These are phyloP conservation scores for Zalaria obscura DNA, from an alignment of 2,329 filamentous ascomycete genomes.

Conservation along the genomic window DNA sequence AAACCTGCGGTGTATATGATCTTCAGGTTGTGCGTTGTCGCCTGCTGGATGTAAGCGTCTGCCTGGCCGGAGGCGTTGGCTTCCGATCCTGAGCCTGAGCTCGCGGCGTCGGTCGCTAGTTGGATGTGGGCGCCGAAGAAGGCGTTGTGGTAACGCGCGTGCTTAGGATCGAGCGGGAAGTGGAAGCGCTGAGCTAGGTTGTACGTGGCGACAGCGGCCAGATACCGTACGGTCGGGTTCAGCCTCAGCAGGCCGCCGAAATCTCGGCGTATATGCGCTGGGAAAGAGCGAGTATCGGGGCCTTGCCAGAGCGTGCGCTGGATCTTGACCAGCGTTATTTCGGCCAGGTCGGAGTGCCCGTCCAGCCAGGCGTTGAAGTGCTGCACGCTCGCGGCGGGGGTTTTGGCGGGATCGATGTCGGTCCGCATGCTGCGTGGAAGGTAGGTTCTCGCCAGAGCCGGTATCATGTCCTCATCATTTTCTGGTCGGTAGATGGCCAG, in stretches of 20 bases:
- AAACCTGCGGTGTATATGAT: conserved; percentile 27
- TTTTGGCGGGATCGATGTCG: conserved; percentile 10
- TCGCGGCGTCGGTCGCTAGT: conserved; percentile 20
- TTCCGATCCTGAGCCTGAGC: conserved; percentile 9
- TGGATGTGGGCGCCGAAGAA: conserved; percentile 26
- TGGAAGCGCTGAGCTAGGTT: conserved; percentile 14
- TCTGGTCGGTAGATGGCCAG: conserved; percentile 12
- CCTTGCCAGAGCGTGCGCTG: conserved; percentile 15
- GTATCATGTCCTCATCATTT: conserved; percentile 5
- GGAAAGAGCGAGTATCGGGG: conserved; percentile 14
- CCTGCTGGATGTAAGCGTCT: conserved; percentile 22
- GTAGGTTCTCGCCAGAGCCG: conserved; percentile 11
- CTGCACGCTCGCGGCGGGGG: conserved; percentile 5
- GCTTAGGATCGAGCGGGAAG: conserved; percentile 14
- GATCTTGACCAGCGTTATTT: conserved; percentile 12
- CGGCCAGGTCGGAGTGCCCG: conserved; percentile 4
- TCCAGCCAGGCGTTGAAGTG: conserved; percentile 12
- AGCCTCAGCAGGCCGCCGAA: conserved; percentile 16
- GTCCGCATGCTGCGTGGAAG: conserved; percentile 10
- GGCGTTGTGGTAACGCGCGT: conserved; percentile 12
- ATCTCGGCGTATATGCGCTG: conserved; percentile 11
- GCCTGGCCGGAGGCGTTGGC: conserved; percentile 23
- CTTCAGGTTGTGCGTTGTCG: conserved; percentile 12
- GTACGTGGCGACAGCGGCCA: conserved; percentile 22
- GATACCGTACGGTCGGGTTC: conserved; percentile 9